Conservation (phyloP, 1,284 basidiomycete genomes). For the Marasmius tenuissimus region DNA sequence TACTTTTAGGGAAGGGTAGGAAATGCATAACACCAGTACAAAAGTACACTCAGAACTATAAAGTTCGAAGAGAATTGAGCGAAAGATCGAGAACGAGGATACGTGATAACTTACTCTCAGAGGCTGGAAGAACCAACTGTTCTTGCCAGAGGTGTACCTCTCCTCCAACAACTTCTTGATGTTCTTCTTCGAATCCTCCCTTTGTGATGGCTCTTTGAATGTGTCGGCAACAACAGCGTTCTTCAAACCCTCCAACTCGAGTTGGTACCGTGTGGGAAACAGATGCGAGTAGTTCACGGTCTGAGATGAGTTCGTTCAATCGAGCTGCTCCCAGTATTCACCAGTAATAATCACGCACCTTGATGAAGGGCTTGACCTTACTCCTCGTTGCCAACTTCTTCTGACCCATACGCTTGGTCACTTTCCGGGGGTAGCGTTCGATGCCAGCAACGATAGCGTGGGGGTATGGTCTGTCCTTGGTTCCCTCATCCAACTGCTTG, state of each 20-base stretch:
- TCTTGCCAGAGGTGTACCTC: slow-evolving; percentile 87
- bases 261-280: slow-evolving; percentile 95
- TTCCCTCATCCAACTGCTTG: slow-evolving; percentile 86
- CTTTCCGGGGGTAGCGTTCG: slow-evolving; percentile 95
- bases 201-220: slow-evolving; percentile 93
- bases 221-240: slow-evolving; percentile 81
- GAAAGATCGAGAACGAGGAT: background rate
- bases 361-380: slow-evolving; percentile 98
- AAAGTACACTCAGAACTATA: background rate
- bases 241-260: slow-evolving; percentile 93
- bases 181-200: slow-evolving; percentile 92
- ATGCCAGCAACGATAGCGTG: slow-evolving; percentile 96
- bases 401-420: slow-evolving; percentile 94
- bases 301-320: slow-evolving; percentile 34
- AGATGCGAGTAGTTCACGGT: slow-evolving; percentile 95
- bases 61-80: background rate
- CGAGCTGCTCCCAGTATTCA: background rate
- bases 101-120: slow-evolving; percentile 60
- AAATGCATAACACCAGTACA: slow-evolving; percentile 1
- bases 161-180: slow-evolving; percentile 96
- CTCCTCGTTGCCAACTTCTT: slow-evolving; percentile 89
- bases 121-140: slow-evolving; percentile 92
- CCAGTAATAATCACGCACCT: slow-evolving; percentile 55
- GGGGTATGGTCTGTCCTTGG: slow-evolving; percentile 89
- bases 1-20: background rate